Evolutionary conservation across 164 flowering plant genomes (phyloP), one percentile per base, ranked within the genome.

Genomic region (Houttuynia cordata): DNA sequence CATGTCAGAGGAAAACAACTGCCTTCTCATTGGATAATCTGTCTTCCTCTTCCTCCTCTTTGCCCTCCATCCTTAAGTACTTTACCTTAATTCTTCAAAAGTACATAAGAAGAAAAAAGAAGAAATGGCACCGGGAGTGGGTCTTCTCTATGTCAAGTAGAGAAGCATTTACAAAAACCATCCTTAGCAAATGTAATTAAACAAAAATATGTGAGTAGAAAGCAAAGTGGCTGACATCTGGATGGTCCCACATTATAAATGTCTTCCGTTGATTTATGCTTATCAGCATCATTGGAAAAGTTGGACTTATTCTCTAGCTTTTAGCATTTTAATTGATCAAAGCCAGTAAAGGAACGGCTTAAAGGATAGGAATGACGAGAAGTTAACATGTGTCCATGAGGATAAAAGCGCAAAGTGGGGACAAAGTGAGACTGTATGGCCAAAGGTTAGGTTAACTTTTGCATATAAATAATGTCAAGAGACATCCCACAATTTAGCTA

Each of bases 201-300:
- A n/a, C n/a, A n/a, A n/a, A n/a, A n/a, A n/a, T n/a, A n/a, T n/a
- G n/a, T n/a, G n/a, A n/a, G n/a, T n/a, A n/a, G n/a, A n/a, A n/a
- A n/a, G n/a, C 55, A 52, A 54, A 14, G 17, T 54, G 57, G 57
- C 23, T 22, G 57, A 54, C 30, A 54, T 54, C 30, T 54, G 57
- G 57, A 24, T 9, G 57, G 57, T 54, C 57, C 57, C 57, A n/a
- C n/a, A 19, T 10, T 54, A 8, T 20, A 53, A 15, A n/a, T 10
- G 1, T 10, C 21, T n/a, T n/a, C 8, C 4, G 30, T 25, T 54
- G 34, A 54, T 54, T 54, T 34, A 54, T 54, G 13, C 57, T 54
- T 54, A 24, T 54, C 57, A 8, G 57, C 57, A 20, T 12, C 34
- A 20, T 34, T 54, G 10, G n/a, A 23, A 3, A 8, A 12, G 37